Conservation (phyloP, 495 filamentous ascomycete species). For the Lasiosphaeria miniovina region DNA sequence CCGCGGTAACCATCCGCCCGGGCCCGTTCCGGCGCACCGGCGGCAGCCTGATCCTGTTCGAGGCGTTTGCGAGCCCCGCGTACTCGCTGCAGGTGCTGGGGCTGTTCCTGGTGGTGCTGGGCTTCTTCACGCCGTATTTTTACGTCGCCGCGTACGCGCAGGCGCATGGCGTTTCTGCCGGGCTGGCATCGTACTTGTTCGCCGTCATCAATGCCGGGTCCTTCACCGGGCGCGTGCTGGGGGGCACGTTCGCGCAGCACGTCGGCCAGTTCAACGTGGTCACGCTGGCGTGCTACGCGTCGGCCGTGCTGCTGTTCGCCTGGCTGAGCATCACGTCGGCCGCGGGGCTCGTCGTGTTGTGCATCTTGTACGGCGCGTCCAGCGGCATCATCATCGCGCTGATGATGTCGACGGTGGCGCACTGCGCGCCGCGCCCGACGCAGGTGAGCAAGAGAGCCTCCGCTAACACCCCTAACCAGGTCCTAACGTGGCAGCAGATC, state of each 20-base stretch:
- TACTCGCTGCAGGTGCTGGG: constrained; percentile 39
- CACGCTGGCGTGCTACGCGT: constrained; percentile 26
- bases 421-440: constrained; percentile 36
- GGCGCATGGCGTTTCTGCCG: constrained; percentile 41
- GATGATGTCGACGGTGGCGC: constrained; percentile 40
- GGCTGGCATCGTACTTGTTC: constrained; percentile 54
- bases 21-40: constrained; percentile 45
- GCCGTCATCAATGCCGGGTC: constrained; percentile 54
- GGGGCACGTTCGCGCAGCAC: constrained; percentile 53
- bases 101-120: constrained; percentile 47
- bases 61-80: constrained; percentile 38
- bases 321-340: constrained; percentile 35
- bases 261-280: constrained; percentile 53
- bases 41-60: constrained; percentile 38
- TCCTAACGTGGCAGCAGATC: constrained; percentile 30
- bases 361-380: constrained; percentile 35
- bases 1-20: constrained; percentile 38
- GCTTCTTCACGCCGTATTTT: constrained; percentile 56
- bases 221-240: constrained; percentile 55
- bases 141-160: constrained; percentile 55
- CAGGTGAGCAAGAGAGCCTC: not conserved
- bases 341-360: constrained; percentile 40
- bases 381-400: constrained; percentile 49
- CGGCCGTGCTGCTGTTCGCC: constrained; percentile 44
- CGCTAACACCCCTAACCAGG: not conserved